A percentile compares a stretch with the other conserved stretches of the same genome.
Evolutionary conservation across 192 early-diverging fungal species (phyloP).

Genomic region (Phycomyces nitens): DNA sequence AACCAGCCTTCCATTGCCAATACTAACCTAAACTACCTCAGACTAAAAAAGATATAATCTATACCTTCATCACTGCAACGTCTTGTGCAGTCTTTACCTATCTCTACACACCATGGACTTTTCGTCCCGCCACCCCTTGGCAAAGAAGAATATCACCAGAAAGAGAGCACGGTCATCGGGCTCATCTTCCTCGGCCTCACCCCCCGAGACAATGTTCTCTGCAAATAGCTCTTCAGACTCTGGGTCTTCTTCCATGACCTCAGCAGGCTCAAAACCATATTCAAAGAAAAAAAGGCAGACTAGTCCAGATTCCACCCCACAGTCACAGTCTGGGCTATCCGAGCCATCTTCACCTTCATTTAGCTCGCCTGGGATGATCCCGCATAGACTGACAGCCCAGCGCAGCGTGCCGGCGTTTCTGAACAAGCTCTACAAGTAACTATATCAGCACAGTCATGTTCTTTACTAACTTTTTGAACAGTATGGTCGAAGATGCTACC

Average conservation of each 20-base stretch:
- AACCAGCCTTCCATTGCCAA: too few relatives aligned
- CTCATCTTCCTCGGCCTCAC: conserved; percentile 11
- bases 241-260: conserved; percentile 16
- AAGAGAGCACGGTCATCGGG: conserved; percentile 15
- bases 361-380: neutral
- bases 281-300: neutral
- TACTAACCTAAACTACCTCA: too few relatives aligned
- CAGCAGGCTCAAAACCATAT: neutral
- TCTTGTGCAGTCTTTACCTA: too few relatives aligned
- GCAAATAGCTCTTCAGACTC: conserved; percentile 19
- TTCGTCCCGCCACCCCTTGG: neutral
- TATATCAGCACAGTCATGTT: too few relatives aligned
- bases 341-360: neutral
- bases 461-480: conserved; percentile 25
- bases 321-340: neutral
- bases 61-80: too few relatives aligned
- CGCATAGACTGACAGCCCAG: neutral
- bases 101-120: neutral
- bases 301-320: neutral
- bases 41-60: too few relatives aligned
- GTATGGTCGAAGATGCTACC: conserved; percentile 84
- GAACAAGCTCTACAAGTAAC: conserved; percentile 86
- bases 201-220: conserved; percentile 7
- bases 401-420: conserved; percentile 81
- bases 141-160: conserved; percentile 1